Base-by-base conservation (phyloP, 2,329 filamentous ascomycete genomes). In the Beauveria medogensis region DNA sequence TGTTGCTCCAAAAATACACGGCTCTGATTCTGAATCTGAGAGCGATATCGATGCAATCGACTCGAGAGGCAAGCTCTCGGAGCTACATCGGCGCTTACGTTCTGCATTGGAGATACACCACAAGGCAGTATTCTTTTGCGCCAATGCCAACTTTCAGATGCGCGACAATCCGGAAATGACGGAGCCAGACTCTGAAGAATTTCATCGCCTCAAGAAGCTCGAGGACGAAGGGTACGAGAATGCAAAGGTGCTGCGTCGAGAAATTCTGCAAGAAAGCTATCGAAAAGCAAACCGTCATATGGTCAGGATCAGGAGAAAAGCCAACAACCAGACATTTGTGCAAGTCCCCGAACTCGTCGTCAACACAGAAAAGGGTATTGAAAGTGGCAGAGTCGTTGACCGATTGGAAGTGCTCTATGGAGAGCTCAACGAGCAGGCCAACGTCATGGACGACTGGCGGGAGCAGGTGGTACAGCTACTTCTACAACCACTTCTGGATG, bases 111-210 rank as follows among this genome's bases (percentile, higher is more conserved):
- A 96, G 69, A 73, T 95, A 48, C 82, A 93, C 63, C 93, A 97
- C 70, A 86, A 88, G 65, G 91, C 88, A 34, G 80, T 85, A 1
- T 97, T 97, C 74, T 96, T 95, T 69, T 87, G 87, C 28, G 91
- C 88, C 16, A 96, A 92, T 66, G 88, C 87, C 0, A 87, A 87
- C 66, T 97, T 86, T 69, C 91, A 96, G 69, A 89, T 95, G 63
- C 94, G 92, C 69, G 83, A 84, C 0, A 84, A 92, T 60, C 72
- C 82, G 50, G 78, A 82, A 1, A 75, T 87, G 66, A 91, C 87
- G 0, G 70, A 77, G 24, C 84, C 87, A 1, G 84, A 85, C 5
- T 90, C 89, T 0, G 84, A 86, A 1, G 82, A 87, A 18, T 92
- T 87, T 67, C 75, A 80, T 56, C 73, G 74, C 0, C 75, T 93